A percentile compares a stretch with the other conserved stretches of the same genome.
These are phyloP conservation scores for Candida taoyuanica DNA, from an alignment of 805 yeast genomes.

Conservation along the genomic window DNA sequence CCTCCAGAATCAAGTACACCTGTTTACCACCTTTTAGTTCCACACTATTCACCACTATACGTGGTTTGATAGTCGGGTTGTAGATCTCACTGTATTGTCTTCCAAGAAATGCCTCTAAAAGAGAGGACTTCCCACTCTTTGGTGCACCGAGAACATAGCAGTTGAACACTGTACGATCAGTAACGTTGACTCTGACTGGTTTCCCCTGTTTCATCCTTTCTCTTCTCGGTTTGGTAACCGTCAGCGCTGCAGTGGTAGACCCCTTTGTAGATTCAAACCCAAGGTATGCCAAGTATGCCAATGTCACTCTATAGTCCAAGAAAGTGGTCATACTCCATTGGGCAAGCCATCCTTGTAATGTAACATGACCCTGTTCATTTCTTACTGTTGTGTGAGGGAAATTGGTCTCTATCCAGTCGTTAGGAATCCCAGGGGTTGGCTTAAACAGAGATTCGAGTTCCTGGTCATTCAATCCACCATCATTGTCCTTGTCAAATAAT, in stretches of 20 bases:
- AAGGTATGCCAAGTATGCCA: slow-evolving; percentile 83
- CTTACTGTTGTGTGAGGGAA: slow-evolving; percentile 88
- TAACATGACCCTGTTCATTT: slow-evolving; percentile 83
- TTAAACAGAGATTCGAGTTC: slow-evolving; percentile 69
- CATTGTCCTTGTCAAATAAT: slow-evolving; percentile 89
- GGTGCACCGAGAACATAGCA: slow-evolving; percentile 85
- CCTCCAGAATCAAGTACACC: slow-evolving; percentile 86
- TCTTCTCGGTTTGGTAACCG: slow-evolving; percentile 78
- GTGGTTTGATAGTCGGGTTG: slow-evolving; percentile 77
- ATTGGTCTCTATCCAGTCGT: slow-evolving; percentile 75
- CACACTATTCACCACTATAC: slow-evolving; percentile 84
- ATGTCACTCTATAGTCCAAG: slow-evolving; percentile 74
- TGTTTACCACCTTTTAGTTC: slow-evolving; percentile 95
- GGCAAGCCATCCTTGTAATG: slow-evolving; percentile 97
- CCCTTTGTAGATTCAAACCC: slow-evolving; percentile 59
- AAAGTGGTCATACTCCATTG: slow-evolving; percentile 98
- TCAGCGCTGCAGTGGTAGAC: slow-evolving; percentile 48
- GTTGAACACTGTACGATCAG: slow-evolving; percentile 87
- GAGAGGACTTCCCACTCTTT: slow-evolving; percentile 81
- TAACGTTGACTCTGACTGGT: slow-evolving; percentile 59
- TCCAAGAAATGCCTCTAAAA: slow-evolving; percentile 76
- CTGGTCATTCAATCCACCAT: slow-evolving; percentile 81
- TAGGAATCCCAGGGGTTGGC: slow-evolving; percentile 93
- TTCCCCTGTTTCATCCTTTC: slow-evolving; percentile 62
- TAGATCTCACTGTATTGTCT: slow-evolving; percentile 66